Evolutionary conservation across 257 asterid species (phyloP).

Genomic region (Anisodus acutangulus): DNA sequence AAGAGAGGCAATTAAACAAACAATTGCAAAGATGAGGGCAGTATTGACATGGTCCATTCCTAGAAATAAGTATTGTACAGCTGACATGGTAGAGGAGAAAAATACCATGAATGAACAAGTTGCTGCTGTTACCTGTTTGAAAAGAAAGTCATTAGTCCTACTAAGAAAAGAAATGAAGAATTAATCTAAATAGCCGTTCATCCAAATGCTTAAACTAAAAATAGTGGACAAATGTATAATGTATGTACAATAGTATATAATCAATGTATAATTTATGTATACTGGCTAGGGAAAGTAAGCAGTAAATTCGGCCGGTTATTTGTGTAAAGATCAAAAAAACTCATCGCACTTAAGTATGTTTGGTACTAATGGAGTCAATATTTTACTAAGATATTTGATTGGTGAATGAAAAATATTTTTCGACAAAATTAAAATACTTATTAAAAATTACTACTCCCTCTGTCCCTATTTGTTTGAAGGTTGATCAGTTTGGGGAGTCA

Average conservation of each 20-base stretch:
- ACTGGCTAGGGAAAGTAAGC: too few species aligned
- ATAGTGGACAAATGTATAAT: background rate
- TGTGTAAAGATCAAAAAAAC: too few species aligned
- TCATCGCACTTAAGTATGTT: too few species aligned
- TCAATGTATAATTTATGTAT: too few species aligned
- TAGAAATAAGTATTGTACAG: slow-evolving; percentile 66
- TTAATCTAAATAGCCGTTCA: background rate
- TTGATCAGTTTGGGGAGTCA: too few species aligned
- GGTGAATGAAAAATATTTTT: background rate
- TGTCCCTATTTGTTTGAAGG: too few species aligned
- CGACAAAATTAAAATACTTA: background rate
- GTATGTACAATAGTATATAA: background rate
- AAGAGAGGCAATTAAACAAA: slow-evolving; percentile 68
- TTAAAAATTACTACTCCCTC: too few species aligned
- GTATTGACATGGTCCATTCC: slow-evolving; percentile 70
- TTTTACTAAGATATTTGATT: too few species aligned
- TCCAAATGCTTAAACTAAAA: background rate
- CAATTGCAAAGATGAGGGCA: slow-evolving; percentile 55
- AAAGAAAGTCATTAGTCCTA: background rate
- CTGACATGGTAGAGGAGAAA: slow-evolving; percentile 93
- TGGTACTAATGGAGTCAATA: background rate
- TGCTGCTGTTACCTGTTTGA: slow-evolving; percentile 73
- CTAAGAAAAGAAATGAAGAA: background rate
- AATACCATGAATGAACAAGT: slow-evolving; percentile 92
- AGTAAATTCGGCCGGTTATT: too few species aligned